Base-by-base conservation (phyloP, 2,329 filamentous ascomycete genomes). In the Rutstroemia sp. region DNA sequence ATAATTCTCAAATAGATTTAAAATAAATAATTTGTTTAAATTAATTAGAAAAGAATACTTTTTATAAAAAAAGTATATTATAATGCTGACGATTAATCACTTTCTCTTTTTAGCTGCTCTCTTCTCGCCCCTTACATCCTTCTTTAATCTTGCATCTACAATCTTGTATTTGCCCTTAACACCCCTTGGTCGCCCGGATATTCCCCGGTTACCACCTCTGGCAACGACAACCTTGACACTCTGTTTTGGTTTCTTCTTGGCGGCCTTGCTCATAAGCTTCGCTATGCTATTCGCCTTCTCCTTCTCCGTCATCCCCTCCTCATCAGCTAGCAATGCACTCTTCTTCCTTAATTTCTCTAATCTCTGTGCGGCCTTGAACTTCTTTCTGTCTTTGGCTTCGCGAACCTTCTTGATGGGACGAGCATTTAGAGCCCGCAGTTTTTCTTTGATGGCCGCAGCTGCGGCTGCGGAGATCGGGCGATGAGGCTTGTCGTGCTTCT, bases 371-470 rank as follows among this genome's bases (percentile, higher is more conserved):
- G 92, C 86, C 80, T 95, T 95, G 73, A 96, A 87, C 77, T 96
- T 97, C 84, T 99, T 99, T 58, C 94, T 82, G 38, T 92, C 92
- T 74, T 95, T 92, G 23, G 94, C 94, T 74, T 99, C 94, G 65
- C 89, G 87, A 34, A 99, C 94, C 78, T 99, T 99, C 81, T 99
- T 99, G 82, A 97, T 97, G 0, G 94, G 94, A 34, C 94, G 84
- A 7, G 92, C 94, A 70, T 99, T 97, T 65, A 95, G 82, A 0
- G 94, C 92, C 34, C 92, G 87, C 69, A 88, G 71, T 75, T 99
- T 99, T 68, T 96, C 92, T 72, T 94, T 92, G 76, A 99, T 96
- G 2, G 94, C 94, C 14, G 83, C 79, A 0, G 92, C 92, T 0
- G 88, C 95, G 36, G 90, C 90, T 65, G 94, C 94, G 51, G 86